These are phyloP conservation scores for Didymellaceae sp. DNA, from an alignment of 2,329 filamentous ascomycete genomes.

Conservation along the genomic window DNA sequence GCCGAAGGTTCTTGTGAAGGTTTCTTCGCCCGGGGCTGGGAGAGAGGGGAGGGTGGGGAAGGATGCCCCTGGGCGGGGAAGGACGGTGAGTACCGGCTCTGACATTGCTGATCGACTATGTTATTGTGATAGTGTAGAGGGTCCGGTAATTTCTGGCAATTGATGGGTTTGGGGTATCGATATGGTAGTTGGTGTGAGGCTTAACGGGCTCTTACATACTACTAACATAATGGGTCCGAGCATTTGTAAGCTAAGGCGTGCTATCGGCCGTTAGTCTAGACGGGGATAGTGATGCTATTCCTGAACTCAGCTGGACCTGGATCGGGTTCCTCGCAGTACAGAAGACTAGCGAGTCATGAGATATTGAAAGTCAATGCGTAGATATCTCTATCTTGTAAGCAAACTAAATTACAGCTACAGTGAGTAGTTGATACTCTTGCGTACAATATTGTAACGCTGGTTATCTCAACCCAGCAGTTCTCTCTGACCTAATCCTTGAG, in stretches of 20 bases:
- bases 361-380: background rate
- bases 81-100: conserved; percentile 11
- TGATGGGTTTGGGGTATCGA: background rate
- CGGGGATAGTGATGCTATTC: background rate
- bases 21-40: conserved; percentile 46
- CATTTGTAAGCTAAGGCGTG: background rate
- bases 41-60: conserved; percentile 22
- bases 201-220: too few relatives aligned
- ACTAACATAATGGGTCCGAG: background rate
- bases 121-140: background rate
- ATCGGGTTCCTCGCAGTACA: background rate
- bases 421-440: conserved; percentile 3
- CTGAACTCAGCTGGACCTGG: background rate
- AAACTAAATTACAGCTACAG: conserved; percentile 1
- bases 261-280: background rate
- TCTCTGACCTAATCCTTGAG: too few relatives aligned
- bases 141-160: background rate
- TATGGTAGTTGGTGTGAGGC: background rate
- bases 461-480: too few relatives aligned
- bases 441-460: background rate
- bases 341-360: background rate
- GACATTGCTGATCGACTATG: background rate
- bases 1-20: conserved; percentile 50
- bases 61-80: conserved; percentile 37
- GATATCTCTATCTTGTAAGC: background rate